Base-by-base conservation (phyloP, 2,329 filamentous ascomycete species). In the Calonectria honghensis region DNA sequence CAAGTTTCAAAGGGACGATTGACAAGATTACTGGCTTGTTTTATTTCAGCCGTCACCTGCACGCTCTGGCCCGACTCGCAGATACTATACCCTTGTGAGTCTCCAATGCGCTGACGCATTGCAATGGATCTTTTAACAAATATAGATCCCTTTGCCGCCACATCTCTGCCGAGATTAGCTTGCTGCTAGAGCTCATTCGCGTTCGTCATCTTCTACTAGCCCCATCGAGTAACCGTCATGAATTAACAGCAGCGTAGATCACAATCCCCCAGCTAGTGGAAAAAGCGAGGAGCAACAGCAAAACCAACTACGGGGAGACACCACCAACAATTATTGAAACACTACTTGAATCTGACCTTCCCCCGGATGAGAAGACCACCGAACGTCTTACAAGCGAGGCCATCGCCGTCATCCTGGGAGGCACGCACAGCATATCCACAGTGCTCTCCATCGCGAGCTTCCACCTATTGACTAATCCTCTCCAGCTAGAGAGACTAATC, bases 321-420 rank as follows among this genome's bases (percentile, higher is more conserved):
- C 61, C 51, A 13, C 71, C 75, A 14, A 79, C 77, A 1, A 73
- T 79, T 52, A 70, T 78, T 39, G 48, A 51, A n/a, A 66, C 67
- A 3, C 69, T 81, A 7, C 67, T 83, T 5, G 82, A 84, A 41
- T 83, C 83, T 2, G 77, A 82, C 7, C 78, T 88, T 7, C 82
- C 84, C 0, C 72, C 78, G 69, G 83, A n/a, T n/a, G 86, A 88
- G 69, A 85, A 84, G 57, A 81, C 76, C 0, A 51, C 66, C 2
- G 71, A 80, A 9, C 78, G 84, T 2, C 78, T 86, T 4, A 78
- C 79, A 29, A 78, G 85, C 20, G 86, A 88, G 67, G 85, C 82
- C 1, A 80, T 81, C 16, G 75, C 80, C 3, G 61, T 87, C 18
- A 64, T 86, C 4, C 75, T 77, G 11, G 86, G 82, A 2, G 86